Percentiles rank a stretch among this genome's conserved stretches.
phyloP scores from a whole-genome alignment of 345 rosid species.

The Moricandia arvensis region DNA sequence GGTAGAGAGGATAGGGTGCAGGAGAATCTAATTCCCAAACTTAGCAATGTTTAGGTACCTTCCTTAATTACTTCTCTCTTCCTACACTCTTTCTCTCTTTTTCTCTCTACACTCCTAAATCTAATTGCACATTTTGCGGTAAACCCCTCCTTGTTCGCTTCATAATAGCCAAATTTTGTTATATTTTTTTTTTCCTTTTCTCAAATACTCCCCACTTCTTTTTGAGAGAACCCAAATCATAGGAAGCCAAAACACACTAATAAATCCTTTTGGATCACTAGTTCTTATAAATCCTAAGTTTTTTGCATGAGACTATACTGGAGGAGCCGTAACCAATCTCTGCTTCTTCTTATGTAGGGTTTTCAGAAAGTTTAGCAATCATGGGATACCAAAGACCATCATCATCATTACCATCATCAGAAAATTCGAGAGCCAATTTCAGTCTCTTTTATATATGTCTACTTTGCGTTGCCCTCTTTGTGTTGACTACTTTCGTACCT shows the following conservation, averaged over 20 bases:
- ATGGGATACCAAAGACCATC: constrained; percentile 19
- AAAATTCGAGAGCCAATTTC: constrained; percentile 26
- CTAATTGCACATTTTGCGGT: constrained; percentile 19
- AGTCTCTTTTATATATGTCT: constrained; percentile 28
- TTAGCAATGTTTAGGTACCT: constrained; percentile 66
- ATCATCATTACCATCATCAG: constrained; percentile 24
- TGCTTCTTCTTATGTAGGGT: constrained; percentile 21
- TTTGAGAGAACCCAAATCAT: constrained; percentile 30
- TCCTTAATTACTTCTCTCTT: constrained; percentile 37
- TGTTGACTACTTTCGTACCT: constrained; percentile 19
- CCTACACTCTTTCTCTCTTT: constrained; percentile 22
- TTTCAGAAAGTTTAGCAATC: constrained; percentile 23
- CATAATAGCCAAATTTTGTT: constrained; percentile 26
- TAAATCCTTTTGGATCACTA: background rate
- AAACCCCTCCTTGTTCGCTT: constrained; percentile 24
- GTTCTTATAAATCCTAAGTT: background rate
- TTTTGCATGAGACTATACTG: constrained; percentile 16
- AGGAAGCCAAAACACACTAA: constrained; percentile 4
- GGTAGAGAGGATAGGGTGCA: constrained; percentile 56
- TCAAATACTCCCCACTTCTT: constrained; percentile 38
- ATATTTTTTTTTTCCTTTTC: constrained; percentile 17
- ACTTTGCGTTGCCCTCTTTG: constrained; percentile 25
- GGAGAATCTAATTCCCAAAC: constrained; percentile 67
- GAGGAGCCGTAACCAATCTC: constrained; percentile 10
- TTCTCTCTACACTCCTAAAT: background rate